phyloP scores from a whole-genome alignment of 148 eudicot genomes.

The Camellia lanceoleosa region DNA sequence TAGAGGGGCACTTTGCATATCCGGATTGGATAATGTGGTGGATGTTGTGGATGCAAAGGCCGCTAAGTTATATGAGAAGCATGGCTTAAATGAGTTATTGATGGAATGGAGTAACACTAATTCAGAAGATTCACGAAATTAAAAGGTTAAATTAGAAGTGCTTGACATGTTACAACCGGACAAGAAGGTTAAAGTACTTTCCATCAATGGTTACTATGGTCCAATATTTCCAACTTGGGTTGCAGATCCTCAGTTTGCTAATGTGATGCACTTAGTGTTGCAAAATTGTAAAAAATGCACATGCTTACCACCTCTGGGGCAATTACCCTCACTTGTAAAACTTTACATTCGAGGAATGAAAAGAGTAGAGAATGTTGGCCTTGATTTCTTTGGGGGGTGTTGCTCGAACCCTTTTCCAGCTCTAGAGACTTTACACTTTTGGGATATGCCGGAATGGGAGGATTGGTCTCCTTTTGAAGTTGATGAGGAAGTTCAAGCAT shows the following conservation, averaged over 20 bases:
- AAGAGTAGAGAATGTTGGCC: constrained; percentile 3
- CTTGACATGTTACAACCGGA: constrained; percentile 12
- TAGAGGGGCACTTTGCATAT: constrained; percentile 14
- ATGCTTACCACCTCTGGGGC: no score
- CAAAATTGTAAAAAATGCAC: no score
- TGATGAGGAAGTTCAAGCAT: not conserved
- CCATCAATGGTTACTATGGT: constrained; percentile 3
- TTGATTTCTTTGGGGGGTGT: constrained; percentile 19
- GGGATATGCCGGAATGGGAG: constrained; percentile 19
- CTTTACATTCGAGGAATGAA: no score
- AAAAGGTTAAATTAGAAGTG: constrained; percentile 4
- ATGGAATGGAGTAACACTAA: constrained; percentile 2
- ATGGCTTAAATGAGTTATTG: constrained; percentile 6
- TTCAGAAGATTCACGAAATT: not conserved
- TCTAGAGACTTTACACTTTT: constrained; percentile 17
- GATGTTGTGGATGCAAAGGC: not conserved
- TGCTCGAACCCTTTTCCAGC: constrained; percentile 15
- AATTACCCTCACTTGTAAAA: no score
- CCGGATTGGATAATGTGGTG: constrained; percentile 14
- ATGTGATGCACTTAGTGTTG: not conserved
- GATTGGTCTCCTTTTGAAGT: constrained; percentile 11
- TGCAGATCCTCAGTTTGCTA: not conserved
- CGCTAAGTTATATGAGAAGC: constrained; percentile 13
- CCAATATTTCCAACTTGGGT: constrained; percentile 11
- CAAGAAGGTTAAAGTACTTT: constrained; percentile 5